Percentiles rank a stretch among this genome's conserved stretches.
Conservation (phyloP, 345 rosid genomes). For the Sisymbrium altissimum region DNA sequence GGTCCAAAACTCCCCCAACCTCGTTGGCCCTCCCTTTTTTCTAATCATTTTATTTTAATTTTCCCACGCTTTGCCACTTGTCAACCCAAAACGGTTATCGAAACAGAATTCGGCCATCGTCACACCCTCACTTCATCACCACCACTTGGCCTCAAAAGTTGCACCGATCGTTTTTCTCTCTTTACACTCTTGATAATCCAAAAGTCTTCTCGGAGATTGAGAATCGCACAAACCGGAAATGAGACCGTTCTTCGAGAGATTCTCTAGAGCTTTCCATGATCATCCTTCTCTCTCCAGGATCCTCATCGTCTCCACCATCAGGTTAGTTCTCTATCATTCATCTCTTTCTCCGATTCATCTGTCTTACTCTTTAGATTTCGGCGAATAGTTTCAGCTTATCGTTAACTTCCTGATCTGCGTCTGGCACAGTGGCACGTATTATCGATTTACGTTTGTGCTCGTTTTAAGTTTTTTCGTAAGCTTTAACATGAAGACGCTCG, state of each 20-base stretch:
- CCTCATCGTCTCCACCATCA: conserved; percentile 61
- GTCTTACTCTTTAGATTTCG: no score
- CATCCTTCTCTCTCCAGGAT: conserved; percentile 61
- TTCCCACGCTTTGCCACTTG: background rate
- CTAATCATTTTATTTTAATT: background rate
- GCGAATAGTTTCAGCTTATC: no score
- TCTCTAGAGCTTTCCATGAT: conserved; percentile 57
- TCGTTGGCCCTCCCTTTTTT: background rate
- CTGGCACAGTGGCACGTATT: no score
- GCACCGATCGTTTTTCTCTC: background rate
- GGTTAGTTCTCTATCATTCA: conserved; percentile 27
- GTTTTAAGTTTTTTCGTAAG: no score
- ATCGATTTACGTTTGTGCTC: no score
- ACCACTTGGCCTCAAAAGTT: background rate
- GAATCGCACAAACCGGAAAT: conserved; percentile 28
- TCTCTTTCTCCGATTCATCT: no score
- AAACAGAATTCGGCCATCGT: background rate
- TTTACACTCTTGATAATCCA: background rate
- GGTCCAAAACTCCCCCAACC: no score
- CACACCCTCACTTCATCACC: background rate
- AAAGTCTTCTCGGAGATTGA: background rate
- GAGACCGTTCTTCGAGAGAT: conserved; percentile 49
- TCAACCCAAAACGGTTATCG: background rate
- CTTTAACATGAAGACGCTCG: no score
- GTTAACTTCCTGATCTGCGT: no score